phyloP scores from a whole-genome alignment of 2,329 filamentous ascomycete species.

The Chaetomium sp. region DNA sequence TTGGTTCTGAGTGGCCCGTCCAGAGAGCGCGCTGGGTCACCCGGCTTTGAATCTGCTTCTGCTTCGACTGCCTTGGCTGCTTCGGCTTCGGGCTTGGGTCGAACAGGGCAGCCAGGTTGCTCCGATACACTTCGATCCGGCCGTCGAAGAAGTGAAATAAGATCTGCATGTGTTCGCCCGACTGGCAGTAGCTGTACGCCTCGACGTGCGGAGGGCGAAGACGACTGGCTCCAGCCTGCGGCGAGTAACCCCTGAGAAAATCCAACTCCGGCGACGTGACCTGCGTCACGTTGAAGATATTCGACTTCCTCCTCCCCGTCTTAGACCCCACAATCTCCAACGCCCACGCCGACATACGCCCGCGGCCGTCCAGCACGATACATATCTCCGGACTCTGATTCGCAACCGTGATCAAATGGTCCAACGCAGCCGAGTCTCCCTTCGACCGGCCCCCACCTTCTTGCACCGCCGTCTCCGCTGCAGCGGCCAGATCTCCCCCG shows the following conservation, averaged over 20 bases:
- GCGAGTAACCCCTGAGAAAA: constrained; percentile 32
- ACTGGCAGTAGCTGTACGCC: constrained; percentile 66
- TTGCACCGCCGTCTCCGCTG: constrained; percentile 70
- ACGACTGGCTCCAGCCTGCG: background rate
- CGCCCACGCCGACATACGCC: constrained; percentile 87
- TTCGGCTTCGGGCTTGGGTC: constrained; percentile 58
- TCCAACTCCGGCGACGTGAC: constrained; percentile 54
- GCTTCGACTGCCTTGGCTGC: constrained; percentile 42
- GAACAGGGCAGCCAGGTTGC: constrained; percentile 71
- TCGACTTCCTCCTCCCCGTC: constrained; percentile 55
- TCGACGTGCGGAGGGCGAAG: constrained; percentile 48
- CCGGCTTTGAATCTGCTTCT: too few species aligned
- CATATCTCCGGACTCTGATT: constrained; percentile 84
- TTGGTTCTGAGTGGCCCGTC: constrained; percentile 75
- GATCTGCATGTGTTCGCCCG: constrained; percentile 60
- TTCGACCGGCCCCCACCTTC: constrained; percentile 42
- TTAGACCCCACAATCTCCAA: constrained; percentile 78
- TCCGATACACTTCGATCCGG: constrained; percentile 73
- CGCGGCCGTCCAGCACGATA: constrained; percentile 73
- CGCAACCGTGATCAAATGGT: constrained; percentile 79
- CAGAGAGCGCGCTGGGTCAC: constrained; percentile 60
- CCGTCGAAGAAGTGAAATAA: constrained; percentile 82
- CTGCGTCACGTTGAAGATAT: constrained; percentile 82
- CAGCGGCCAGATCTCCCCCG: constrained; percentile 68
- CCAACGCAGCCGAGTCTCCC: constrained; percentile 63